Evolutionary conservation across 331 rosid species (phyloP).

Genomic region (Cydonia oblonga): DNA sequence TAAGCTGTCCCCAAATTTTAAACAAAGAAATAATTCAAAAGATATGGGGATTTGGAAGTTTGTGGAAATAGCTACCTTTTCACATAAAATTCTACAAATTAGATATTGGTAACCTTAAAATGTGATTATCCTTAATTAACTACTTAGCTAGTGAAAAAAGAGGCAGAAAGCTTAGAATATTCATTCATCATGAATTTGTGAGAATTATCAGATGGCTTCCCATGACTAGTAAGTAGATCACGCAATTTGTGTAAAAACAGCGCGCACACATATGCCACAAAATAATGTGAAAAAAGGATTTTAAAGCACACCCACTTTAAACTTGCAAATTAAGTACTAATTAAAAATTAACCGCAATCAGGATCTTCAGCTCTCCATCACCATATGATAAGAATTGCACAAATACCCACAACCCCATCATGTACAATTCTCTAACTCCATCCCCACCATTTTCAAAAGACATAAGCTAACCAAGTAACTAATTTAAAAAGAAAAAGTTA

Average conservation of each 20-base stretch:
- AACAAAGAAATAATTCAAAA: not conserved
- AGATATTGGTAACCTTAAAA: not conserved
- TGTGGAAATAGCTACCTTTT: not conserved
- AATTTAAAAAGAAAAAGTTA: not conserved
- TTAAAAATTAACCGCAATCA: not conserved
- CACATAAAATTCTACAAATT: not conserved
- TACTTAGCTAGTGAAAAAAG: not conserved
- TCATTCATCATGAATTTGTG: not conserved
- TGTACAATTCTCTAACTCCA: conserved; percentile 33
- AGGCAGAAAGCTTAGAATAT: not conserved
- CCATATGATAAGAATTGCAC: conserved; percentile 38
- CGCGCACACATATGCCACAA: not conserved
- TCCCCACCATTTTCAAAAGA: conserved; percentile 19
- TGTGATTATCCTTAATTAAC: not conserved
- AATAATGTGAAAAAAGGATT: not conserved
- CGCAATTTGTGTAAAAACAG: not conserved
- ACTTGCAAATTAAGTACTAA: not conserved
- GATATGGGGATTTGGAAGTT: not conserved
- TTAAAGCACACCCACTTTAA: not conserved
- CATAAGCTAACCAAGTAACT: conserved; percentile 7
- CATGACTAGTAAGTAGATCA: conserved; percentile 1
- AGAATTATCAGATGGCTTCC: not conserved
- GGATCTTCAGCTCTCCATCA: not conserved
- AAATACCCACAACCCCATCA: conserved; percentile 24
- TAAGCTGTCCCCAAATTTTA: conserved; percentile 13